phyloP scores from a whole-genome alignment of 192 early-diverging fungal genomes.

The Obelidium mucronatum region DNA sequence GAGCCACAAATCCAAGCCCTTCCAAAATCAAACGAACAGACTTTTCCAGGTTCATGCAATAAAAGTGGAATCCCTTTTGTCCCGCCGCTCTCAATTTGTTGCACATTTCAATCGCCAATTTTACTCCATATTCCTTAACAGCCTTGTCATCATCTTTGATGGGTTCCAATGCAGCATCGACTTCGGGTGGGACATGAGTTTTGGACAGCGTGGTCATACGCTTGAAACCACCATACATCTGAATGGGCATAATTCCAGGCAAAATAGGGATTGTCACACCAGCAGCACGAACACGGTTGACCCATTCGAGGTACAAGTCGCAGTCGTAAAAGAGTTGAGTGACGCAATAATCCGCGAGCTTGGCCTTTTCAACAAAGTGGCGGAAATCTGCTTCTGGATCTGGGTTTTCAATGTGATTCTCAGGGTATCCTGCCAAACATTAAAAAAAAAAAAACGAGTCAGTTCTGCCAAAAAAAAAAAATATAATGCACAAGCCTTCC shows the following conservation, averaged over 20 bases:
- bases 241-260: slow-evolving; percentile 97
- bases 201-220: slow-evolving; percentile 89
- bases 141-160: slow-evolving; percentile 99
- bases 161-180: slow-evolving; percentile 85
- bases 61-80: slow-evolving; percentile 89
- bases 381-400: slow-evolving; percentile 78
- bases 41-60: slow-evolving; percentile 85
- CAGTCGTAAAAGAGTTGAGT: slow-evolving; percentile 97
- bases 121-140: slow-evolving; percentile 93
- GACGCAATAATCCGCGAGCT: slow-evolving; percentile 90
- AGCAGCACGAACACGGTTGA: slow-evolving; percentile 71
- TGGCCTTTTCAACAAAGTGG: slow-evolving; percentile 86
- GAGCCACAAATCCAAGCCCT: slow-evolving; percentile 77
- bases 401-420: slow-evolving; percentile 84
- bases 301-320: slow-evolving; percentile 85
- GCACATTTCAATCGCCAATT: slow-evolving; percentile 86
- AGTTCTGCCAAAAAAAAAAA: background rate
- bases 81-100: slow-evolving; percentile 72
- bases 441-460: background rate
- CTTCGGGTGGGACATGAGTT: slow-evolving; percentile 84
- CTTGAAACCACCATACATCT: slow-evolving; percentile 92
- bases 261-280: slow-evolving; percentile 79
- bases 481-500: background rate
- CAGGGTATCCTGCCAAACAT: slow-evolving; percentile 87
- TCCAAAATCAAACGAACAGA: slow-evolving; percentile 89